Evolutionary conservation across 1,284 basidiomycete genomes (phyloP), one percentile per base, ranked within the genome.

Genomic region (Fomes fomentarius): DNA sequence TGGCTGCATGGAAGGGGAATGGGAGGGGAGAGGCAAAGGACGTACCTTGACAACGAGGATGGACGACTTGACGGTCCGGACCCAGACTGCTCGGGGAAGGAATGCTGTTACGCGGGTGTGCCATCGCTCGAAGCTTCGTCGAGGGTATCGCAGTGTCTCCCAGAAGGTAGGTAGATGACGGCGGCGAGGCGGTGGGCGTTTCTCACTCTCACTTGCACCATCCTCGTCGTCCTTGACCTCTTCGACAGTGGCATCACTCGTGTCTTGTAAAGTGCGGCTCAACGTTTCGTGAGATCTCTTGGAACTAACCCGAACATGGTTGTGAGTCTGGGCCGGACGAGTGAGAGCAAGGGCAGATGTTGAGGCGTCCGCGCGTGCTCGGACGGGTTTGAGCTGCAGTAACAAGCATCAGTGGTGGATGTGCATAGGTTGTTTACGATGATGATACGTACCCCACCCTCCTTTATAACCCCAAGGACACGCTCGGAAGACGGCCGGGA

Each of bases 401-500:
- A 6, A 39, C 12, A 12, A 30, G 28, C 28, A 30, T 30, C 28
- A 30, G n/a, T n/a, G n/a, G n/a, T n/a, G n/a, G n/a, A n/a, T n/a
- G n/a, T n/a, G n/a, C n/a, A n/a, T n/a, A n/a, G n/a, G n/a, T n/a
- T n/a, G n/a, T n/a, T n/a, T 30, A 30, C 7, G 28, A 4, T 12
- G 8, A 3, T 4, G 3, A 24, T 30, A 61, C 79, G n/a, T 60
- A 89, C 88, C 72, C 77, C 81, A 39, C 89, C 88, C 47, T 87
- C 82, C 37, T 79, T 76, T 45, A 92, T 78, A 2, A 85, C 89
- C 25, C 66, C 68, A 12, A 81, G 68, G 4, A 96, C 86, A 41
- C 87, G 82, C 50, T 91, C 88, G 42, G 86, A 86, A 1, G 84
- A 84, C 5, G 92, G 92, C 43, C 94, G 77, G 12, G 70, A 68